Conservation (phyloP, 371 early-diverging fungal genomes). For the Syncephalis plumigaleata region DNA sequence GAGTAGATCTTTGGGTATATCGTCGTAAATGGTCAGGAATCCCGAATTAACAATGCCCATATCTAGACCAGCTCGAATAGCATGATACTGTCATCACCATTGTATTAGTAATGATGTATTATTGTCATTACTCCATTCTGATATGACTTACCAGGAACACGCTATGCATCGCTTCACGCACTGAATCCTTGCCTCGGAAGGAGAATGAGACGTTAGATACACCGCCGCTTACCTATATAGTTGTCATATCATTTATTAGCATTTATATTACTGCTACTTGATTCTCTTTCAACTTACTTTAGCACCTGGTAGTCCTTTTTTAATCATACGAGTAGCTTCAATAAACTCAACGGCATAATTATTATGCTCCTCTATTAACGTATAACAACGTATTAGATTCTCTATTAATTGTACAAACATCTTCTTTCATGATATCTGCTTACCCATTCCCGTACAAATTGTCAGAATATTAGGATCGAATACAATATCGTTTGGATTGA, state of each 20-base stretch:
- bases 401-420: no score
- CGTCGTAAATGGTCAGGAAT: constrained; percentile 82
- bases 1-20: constrained; percentile 79
- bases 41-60: constrained; percentile 96
- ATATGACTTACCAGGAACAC: constrained; percentile 43
- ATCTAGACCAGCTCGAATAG: constrained; percentile 82
- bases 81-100: constrained; percentile 36
- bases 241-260: constrained; percentile 31
- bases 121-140: no score
- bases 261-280: constrained; percentile 16
- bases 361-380: constrained; percentile 85
- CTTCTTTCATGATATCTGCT: no score
- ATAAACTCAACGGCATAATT: constrained; percentile 90
- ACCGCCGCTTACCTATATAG: constrained; percentile 68
- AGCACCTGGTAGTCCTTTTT: constrained; percentile 61
- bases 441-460: constrained; percentile 76
- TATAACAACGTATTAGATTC: no score
- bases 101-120: no score
- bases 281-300: constrained; percentile 52
- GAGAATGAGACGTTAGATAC: constrained; percentile 90
- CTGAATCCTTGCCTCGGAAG: constrained; percentile 81
- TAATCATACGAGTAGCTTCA: constrained; percentile 53
- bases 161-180: constrained; percentile 89
- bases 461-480: constrained; percentile 93
- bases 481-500: constrained; percentile 82